Conservation (phyloP, 2,329 filamentous ascomycete species). For the Seiridium unicorne region DNA sequence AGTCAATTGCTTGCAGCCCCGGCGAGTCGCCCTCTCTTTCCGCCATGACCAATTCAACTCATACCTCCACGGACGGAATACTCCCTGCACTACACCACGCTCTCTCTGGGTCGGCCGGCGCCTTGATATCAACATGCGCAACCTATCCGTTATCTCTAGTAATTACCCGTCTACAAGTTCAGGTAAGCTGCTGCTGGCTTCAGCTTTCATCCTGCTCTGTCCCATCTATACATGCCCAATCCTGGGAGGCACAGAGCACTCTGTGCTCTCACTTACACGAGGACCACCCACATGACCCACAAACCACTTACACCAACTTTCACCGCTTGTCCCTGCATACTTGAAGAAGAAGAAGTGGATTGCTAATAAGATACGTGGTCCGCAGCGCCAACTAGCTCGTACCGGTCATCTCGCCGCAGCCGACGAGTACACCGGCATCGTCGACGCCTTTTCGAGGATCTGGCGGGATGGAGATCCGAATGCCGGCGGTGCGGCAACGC, state of each 20-base stretch:
- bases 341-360: not conserved
- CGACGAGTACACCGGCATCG: slow-evolving; percentile 59
- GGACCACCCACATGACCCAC: not conserved
- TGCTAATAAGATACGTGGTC: not conserved
- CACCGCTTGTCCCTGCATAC: not conserved
- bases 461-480: slow-evolving; percentile 34
- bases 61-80: slow-evolving; percentile 24
- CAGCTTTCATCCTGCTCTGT: not conserved
- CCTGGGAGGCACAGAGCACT: not conserved
- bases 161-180: slow-evolving; percentile 79
- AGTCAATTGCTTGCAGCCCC: not conserved
- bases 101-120: slow-evolving; percentile 73
- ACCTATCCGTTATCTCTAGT: slow-evolving; percentile 82
- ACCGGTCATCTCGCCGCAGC: slow-evolving; percentile 9
- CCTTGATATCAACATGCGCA: slow-evolving; percentile 73
- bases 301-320: not conserved
- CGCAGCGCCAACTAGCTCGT: slow-evolving; percentile 14
- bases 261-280: not conserved
- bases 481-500: slow-evolving; percentile 37
- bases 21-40: not conserved
- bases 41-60: slow-evolving; percentile 11
- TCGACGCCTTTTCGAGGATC: slow-evolving; percentile 71
- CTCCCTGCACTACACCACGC: slow-evolving; percentile 81
- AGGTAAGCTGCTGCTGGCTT: slow-evolving; percentile 31
- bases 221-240: not conserved